These are phyloP conservation scores for Solanum sejunctum DNA, from an alignment of 257 asterid genomes.

Conservation along the genomic window DNA sequence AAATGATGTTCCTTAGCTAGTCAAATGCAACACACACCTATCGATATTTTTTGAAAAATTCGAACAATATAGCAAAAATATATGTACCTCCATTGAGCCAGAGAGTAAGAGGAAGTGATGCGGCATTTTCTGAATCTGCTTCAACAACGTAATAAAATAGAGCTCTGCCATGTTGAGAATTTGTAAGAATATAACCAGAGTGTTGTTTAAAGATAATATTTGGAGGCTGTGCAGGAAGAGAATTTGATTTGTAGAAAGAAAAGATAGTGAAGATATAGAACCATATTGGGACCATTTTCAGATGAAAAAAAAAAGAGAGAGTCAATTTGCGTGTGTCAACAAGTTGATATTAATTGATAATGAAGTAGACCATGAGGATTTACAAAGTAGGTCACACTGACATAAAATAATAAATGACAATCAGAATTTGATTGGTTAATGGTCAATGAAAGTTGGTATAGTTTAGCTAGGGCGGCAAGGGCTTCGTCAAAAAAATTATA, in stretches of 20 bases:
- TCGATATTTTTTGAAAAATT: too few relatives aligned
- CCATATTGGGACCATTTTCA: neutral
- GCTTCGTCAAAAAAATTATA: too few relatives aligned
- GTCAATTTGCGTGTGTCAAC: too few relatives aligned
- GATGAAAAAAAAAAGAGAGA: neutral
- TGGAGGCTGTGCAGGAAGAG: slow-evolving; percentile 15
- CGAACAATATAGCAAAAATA: too few relatives aligned
- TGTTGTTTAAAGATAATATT: slow-evolving; percentile 7
- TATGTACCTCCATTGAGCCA: slow-evolving; percentile 18
- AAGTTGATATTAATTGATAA: too few relatives aligned
- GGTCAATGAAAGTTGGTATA: too few relatives aligned
- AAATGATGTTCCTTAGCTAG: too few relatives aligned
- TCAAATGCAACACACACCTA: neutral
- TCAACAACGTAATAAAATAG: slow-evolving; percentile 11
- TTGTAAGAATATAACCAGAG: slow-evolving; percentile 15
- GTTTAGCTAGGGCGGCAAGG: too few relatives aligned
- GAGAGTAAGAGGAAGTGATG: slow-evolving; percentile 7
- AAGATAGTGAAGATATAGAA: neutral
- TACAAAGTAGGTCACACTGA: too few relatives aligned
- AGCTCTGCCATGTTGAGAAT: slow-evolving; percentile 6
- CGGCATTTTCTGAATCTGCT: slow-evolving; percentile 7
- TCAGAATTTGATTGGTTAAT: too few relatives aligned
- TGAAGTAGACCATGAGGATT: too few relatives aligned
- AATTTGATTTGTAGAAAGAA: neutral
- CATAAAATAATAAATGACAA: too few relatives aligned